Evolutionary conservation across 2,329 filamentous ascomycete species (phyloP), one percentile per base, ranked within the genome.

Genomic region (Pseudogymnoascus sp.): DNA sequence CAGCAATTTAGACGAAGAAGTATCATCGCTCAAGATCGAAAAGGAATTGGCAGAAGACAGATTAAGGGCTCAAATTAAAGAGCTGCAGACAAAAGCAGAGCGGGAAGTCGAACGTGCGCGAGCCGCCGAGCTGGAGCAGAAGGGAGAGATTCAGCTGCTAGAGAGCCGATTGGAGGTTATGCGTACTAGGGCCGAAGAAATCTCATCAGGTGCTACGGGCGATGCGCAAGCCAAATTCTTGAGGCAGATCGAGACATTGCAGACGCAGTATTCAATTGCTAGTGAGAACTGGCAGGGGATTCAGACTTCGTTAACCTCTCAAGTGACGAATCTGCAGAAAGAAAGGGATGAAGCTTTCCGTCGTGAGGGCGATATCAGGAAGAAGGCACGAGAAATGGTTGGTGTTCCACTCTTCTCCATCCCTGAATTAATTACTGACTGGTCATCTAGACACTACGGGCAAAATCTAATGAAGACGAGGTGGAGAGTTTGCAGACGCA

Each of bases 221-320:
- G 90, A 96, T 70, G 85, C 89, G 0, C 92, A 96, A 69, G 89
- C 89, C 44, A 97, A 97, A 73, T 79, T 97, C 40, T 79, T 97
- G 44, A 86, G 94, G 40, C 95, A 99, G 74, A 89, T 99, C 60
- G 94, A 99, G 76, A 97, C 90, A 0, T 77, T 99, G 37, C 94
- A 99, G 74, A 94, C 90, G 5, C 95, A 99, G 72, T 96, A 99
- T 74, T 86, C 92, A 0, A 86, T 95, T 61, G 94, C 94, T 1
- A 94, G 90, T 67, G 91, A 96, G 70, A 99, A 99, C 69, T 99
- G 95, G 94, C 92, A 97, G 71, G 90, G 92, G 0, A 95, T 99
- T 64, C 93, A 99, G 74, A 84, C 89, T 8, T 95, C 90, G 2
- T 76, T 99, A 33, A 82, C 93, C 59, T 85, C 90, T 21, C 84